Evolutionary conservation across 805 yeast genomes (phyloP).

Genomic region (Kuraishia ogatae): DNA sequence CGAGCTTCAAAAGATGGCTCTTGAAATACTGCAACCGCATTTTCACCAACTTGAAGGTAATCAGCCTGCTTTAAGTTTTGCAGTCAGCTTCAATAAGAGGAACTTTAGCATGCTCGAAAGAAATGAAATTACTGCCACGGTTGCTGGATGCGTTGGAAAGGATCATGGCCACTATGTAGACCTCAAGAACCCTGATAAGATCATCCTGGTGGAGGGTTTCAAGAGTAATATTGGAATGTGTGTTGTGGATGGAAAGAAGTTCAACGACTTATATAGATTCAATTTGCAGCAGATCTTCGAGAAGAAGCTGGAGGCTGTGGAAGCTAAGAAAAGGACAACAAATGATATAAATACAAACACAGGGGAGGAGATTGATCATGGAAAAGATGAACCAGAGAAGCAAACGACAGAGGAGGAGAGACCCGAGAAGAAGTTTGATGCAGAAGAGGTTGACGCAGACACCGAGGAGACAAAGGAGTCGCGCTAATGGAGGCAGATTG

Average conservation of each 20-base stretch:
- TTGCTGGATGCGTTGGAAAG: slow-evolving; percentile 66
- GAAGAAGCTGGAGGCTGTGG: slow-evolving; percentile 11
- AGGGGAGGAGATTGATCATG: slow-evolving; percentile 2
- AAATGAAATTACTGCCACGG: slow-evolving; percentile 60
- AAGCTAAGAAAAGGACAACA: neutral
- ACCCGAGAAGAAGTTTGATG: neutral
- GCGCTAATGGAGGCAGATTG: too few relatives aligned
- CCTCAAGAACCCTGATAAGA: slow-evolving; percentile 66
- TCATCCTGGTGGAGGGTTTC: slow-evolving; percentile 81
- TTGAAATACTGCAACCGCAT: slow-evolving; percentile 54
- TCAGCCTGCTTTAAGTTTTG: slow-evolving; percentile 46
- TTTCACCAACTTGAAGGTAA: slow-evolving; percentile 38
- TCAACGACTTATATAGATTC: slow-evolving; percentile 52
- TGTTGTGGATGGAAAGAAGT: slow-evolving; percentile 51
- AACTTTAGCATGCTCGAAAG: slow-evolving; percentile 69
- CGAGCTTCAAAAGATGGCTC: slow-evolving; percentile 54
- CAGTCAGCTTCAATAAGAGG: slow-evolving; percentile 72
- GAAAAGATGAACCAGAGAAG: slow-evolving; percentile 1
- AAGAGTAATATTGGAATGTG: slow-evolving; percentile 85
- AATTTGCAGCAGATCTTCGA: slow-evolving; percentile 80
- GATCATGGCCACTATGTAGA: slow-evolving; percentile 72
- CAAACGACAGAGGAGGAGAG: slow-evolving; percentile 1
- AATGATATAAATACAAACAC: too few relatives aligned
- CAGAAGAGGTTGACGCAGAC: neutral
- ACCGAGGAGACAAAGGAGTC: too few relatives aligned